Base-by-base conservation (phyloP, 768 basidiomycete genomes). In the Lanmaoa pseudosensibilis region DNA sequence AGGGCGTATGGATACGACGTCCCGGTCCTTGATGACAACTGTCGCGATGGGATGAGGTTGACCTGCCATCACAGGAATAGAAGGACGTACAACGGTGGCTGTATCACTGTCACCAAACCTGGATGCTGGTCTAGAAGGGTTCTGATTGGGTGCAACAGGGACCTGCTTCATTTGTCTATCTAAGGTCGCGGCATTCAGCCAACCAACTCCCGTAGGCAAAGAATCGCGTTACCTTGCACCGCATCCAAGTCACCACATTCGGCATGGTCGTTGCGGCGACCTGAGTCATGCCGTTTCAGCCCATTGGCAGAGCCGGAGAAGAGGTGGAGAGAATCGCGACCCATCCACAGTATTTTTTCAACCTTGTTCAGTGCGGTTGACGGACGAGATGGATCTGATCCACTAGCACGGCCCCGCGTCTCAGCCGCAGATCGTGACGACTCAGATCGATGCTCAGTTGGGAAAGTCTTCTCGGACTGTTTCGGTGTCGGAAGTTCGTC, bases 331-430 rank as follows among this genome's bases (percentile, higher is more conserved):
- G 68, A 65, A 37, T 66, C 67, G 9, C 67, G 73, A 15, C 67
- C 63, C 53, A 67, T 71, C 46, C 67, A 72, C 2, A 74, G 61
- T 4, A 72, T 64, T 46, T 68, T 73, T 47, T 71, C 75, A 16
- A 72, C 71, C 61, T 69, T 73, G 57, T 72, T 65, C 46, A 69
- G 61, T 0, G 72, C 60, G 11, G 56, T 59, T 11, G 68, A 61
- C 19, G 64, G 65, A n/a, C 70, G n/a, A 1, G 52, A 44, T n/a
- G 56, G 1, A 8, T 59, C 64, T 3, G 64, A 23, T 2, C 50
- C 27, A 21, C 44, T 44, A 7, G 57, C 1, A 2, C 54, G 60
- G 8, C 11, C 30, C 32, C 49, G 61, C 4, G 44, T 12, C n/a
- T 62, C 62, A n/a, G 49, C 18, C 16, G 54, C 23, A 40, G 48